phyloP scores from a whole-genome alignment of 345 rosid species.

The Melaleuca quinquenervia region DNA sequence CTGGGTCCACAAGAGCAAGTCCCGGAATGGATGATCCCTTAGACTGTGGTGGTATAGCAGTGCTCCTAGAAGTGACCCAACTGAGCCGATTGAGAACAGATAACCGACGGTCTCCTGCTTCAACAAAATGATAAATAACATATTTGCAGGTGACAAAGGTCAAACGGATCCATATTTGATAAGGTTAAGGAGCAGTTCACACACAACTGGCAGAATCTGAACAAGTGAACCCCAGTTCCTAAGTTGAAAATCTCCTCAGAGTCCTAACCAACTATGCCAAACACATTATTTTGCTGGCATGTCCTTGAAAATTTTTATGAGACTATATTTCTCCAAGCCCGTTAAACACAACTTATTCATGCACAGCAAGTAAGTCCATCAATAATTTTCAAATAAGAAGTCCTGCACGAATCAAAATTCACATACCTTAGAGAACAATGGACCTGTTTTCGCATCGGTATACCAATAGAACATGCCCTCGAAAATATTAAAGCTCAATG shows the following conservation, averaged over 20 bases:
- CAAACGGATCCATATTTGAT: background rate
- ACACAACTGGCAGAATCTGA: background rate
- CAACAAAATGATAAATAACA: background rate
- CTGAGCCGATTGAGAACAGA: constrained; percentile 69
- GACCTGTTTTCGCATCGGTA: constrained; percentile 70
- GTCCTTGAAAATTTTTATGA: background rate
- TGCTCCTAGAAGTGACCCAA: constrained; percentile 83
- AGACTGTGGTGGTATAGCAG: constrained; percentile 56
- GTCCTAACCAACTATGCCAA: background rate
- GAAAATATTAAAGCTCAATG: constrained; percentile 57
- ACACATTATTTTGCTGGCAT: background rate
- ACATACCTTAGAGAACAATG: constrained; percentile 71
- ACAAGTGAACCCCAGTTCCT: background rate
- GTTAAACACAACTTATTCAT: background rate
- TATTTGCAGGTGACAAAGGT: background rate
- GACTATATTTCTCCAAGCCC: background rate
- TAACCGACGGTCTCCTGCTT: constrained; percentile 81
- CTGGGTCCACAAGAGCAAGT: constrained; percentile 76
- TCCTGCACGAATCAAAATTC: background rate
- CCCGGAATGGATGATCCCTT: constrained; percentile 63
- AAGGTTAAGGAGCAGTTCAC: background rate
- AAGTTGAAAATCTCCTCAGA: background rate
- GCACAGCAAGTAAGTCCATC: background rate
- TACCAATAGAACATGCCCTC: constrained; percentile 96
- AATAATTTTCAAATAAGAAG: background rate